These are phyloP conservation scores for Beauveria bassiana DNA, from an alignment of 2,329 filamentous ascomycete species.

Conservation along the genomic window DNA sequence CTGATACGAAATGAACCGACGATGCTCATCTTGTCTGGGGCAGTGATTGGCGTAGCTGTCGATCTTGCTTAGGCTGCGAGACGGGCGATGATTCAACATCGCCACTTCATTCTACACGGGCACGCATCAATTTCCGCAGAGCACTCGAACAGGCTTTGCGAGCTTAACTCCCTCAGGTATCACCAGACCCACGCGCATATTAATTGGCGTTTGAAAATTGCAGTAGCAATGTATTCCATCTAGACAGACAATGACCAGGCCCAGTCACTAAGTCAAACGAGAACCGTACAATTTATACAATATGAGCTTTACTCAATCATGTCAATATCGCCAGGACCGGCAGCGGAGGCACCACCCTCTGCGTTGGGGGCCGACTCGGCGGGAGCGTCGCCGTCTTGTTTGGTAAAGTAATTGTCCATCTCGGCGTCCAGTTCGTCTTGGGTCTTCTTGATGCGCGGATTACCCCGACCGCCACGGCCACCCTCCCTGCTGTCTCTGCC, in stretches of 20 bases:
- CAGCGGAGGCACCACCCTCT: slow-evolving; percentile 20
- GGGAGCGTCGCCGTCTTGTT: slow-evolving; percentile 25
- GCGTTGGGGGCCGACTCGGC: slow-evolving; percentile 25
- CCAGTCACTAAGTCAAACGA: background rate
- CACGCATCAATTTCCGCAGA: too few species aligned
- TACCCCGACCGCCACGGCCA: slow-evolving; percentile 30
- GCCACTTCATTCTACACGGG: background rate
- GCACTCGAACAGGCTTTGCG: too few species aligned
- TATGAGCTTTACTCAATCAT: slow-evolving; percentile 52
- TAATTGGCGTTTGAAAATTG: background rate
- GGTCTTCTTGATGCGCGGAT: slow-evolving; percentile 68
- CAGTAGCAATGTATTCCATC: background rate
- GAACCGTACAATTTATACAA: slow-evolving; percentile 3
- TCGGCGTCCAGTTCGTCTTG: slow-evolving; percentile 91
- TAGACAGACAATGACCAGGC: background rate
- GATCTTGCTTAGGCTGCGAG: background rate
- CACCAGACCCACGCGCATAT: background rate
- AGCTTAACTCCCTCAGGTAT: background rate
- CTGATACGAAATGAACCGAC: too few species aligned
- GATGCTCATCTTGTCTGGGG: background rate
- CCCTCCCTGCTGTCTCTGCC: slow-evolving; percentile 22
- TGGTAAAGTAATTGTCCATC: slow-evolving; percentile 87
- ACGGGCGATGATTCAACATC: background rate
- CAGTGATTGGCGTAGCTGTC: background rate
- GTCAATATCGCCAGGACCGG: slow-evolving; percentile 49